Evolutionary conservation across 371 early-diverging fungal species (phyloP).

Genomic region (Mortierella sp.): DNA sequence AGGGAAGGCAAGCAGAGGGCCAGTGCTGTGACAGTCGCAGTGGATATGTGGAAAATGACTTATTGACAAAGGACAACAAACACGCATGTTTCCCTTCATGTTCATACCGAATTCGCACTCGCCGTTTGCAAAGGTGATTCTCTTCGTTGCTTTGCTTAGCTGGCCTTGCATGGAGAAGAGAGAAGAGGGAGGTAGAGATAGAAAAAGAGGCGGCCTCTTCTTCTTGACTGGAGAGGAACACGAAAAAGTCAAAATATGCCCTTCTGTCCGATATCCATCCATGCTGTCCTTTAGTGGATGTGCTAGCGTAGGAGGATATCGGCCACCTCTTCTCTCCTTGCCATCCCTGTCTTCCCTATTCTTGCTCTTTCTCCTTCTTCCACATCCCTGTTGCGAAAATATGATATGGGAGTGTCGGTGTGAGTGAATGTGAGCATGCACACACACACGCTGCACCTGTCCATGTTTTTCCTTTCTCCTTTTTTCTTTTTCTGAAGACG

Average conservation of each 20-base stretch:
- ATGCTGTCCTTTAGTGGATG: too few relatives aligned
- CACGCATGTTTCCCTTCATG: background rate
- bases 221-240: background rate
- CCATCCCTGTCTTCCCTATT: too few relatives aligned
- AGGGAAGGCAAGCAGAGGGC: background rate
- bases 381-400: background rate
- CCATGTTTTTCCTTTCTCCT: background rate
- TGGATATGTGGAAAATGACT: too few relatives aligned
- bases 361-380: background rate
- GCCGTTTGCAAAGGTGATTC: background rate
- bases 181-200: too few relatives aligned
- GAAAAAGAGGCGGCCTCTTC: background rate
- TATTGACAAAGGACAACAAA: background rate
- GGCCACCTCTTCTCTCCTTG: too few relatives aligned
- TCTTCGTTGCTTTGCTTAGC: background rate
- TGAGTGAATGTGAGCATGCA: background rate
- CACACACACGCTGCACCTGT: too few relatives aligned
- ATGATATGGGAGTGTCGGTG: background rate
- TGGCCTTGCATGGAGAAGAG: background rate
- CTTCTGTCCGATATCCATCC: too few relatives aligned
- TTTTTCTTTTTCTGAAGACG: background rate
- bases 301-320: too few relatives aligned
- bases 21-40: too few relatives aligned
- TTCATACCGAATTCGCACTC: background rate
- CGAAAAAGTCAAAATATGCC: too few relatives aligned